Conservation (phyloP, 805 yeast genomes). For the Wickerhamomyces bisporus region DNA sequence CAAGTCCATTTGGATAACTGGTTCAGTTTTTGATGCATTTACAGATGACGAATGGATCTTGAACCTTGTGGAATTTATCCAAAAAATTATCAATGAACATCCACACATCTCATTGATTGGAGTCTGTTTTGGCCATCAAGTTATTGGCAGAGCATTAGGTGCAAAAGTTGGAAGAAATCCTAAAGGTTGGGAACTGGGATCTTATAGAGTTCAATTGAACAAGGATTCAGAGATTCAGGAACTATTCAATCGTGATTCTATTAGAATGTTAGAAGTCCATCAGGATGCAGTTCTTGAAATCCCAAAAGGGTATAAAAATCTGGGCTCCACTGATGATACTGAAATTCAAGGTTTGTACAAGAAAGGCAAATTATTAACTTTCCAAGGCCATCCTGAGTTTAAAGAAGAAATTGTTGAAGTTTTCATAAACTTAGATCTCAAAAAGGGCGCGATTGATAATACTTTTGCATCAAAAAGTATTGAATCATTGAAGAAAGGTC, state of each 20-base stretch:
- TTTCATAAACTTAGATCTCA: neutral
- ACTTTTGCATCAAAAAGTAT: neutral
- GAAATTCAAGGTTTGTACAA: slow-evolving; percentile 62
- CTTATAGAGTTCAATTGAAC: slow-evolving; percentile 44
- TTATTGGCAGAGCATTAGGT: slow-evolving; percentile 63
- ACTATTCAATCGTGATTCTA: slow-evolving; percentile 15
- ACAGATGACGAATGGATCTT: slow-evolving; percentile 38
- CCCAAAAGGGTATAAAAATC: slow-evolving; percentile 33
- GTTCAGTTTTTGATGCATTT: slow-evolving; percentile 46
- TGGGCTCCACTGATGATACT: slow-evolving; percentile 55
- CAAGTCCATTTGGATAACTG: slow-evolving; percentile 45
- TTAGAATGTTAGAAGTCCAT: slow-evolving; percentile 52
- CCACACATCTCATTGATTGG: slow-evolving; percentile 47
- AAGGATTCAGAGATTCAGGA: slow-evolving; percentile 30
- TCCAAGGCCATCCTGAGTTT: slow-evolving; percentile 94
- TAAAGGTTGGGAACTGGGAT: slow-evolving; percentile 72
- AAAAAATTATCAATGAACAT: slow-evolving; percentile 4
- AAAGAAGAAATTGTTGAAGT: slow-evolving; percentile 24
- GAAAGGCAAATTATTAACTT: slow-evolving; percentile 47
- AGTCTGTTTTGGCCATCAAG: slow-evolving; percentile 86
- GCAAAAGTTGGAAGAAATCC: slow-evolving; percentile 51
- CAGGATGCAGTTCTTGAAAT: slow-evolving; percentile 47
- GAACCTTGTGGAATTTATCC: slow-evolving; percentile 32
- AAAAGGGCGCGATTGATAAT: slow-evolving; percentile 4
- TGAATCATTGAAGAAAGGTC: neutral